These are phyloP conservation scores for Volvox reticuliferus DNA, from an alignment of 139 green algal species.

Conservation along the genomic window DNA sequence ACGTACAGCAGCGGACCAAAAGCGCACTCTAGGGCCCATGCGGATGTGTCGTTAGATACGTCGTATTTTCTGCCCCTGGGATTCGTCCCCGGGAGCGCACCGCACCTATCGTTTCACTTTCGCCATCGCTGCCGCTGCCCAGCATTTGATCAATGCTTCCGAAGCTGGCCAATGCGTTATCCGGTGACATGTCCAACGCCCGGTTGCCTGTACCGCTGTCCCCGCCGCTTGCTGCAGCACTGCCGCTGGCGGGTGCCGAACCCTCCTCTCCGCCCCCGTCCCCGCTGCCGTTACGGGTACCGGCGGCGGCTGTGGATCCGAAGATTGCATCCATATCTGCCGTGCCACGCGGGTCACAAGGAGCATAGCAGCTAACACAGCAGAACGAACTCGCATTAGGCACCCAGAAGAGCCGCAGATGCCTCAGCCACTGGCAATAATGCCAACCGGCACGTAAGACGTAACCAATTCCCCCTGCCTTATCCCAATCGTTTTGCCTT, in stretches of 20 bases:
- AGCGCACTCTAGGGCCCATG: too few relatives aligned
- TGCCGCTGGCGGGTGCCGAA: background rate
- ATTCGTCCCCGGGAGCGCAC: too few relatives aligned
- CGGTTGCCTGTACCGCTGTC: background rate
- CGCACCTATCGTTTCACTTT: slow-evolving; percentile 1
- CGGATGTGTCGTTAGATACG: too few relatives aligned
- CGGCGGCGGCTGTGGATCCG: background rate
- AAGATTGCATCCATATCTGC: slow-evolving; percentile 35
- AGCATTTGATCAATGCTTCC: slow-evolving; percentile 24
- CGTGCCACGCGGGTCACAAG: background rate
- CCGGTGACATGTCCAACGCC: background rate
- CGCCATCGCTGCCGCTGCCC: background rate
- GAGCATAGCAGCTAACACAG: too few relatives aligned
- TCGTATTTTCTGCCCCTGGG: too few relatives aligned
- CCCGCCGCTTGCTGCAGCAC: background rate
- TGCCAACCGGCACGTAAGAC: too few relatives aligned
- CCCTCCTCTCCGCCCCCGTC: background rate
- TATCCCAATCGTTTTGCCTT: too few relatives aligned
- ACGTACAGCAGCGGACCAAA: too few relatives aligned
- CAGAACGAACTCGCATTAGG: too few relatives aligned
- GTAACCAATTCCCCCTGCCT: too few relatives aligned
- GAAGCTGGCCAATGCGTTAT: background rate
- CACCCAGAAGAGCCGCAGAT: too few relatives aligned
- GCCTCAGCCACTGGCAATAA: too few relatives aligned
- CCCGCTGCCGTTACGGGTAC: background rate